Conservation (phyloP, 805 yeast species). For the Peterozyma xylosa region DNA sequence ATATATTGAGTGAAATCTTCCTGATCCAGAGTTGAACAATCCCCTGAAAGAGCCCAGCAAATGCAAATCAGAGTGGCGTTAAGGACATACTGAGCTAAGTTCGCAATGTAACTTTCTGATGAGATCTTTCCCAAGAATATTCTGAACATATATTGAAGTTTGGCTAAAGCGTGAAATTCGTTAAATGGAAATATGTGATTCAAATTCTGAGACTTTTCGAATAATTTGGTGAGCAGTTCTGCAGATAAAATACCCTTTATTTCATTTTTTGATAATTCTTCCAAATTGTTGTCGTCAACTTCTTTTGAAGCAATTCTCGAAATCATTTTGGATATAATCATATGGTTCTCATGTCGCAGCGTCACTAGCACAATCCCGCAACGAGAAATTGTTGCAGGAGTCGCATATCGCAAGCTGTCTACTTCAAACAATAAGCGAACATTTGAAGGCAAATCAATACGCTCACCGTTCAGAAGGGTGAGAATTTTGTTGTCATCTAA, state of each 20-base stretch:
- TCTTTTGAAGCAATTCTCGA: neutral
- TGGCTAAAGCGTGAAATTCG: constrained; percentile 25
- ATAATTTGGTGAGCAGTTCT: constrained; percentile 13
- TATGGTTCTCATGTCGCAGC: constrained; percentile 2
- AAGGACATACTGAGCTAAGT: constrained; percentile 19
- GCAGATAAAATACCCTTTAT: neutral
- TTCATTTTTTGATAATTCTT: neutral
- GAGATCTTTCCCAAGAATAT: constrained; percentile 25
- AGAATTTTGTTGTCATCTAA: constrained; percentile 79
- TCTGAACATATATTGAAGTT: constrained; percentile 32
- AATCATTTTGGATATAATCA: constrained; percentile 11
- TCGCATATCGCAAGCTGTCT: constrained; percentile 54
- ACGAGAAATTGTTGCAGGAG: constrained; percentile 88
- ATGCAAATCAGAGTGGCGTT: constrained; percentile 31
- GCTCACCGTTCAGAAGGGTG: constrained; percentile 87
- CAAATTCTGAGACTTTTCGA: constrained; percentile 18
- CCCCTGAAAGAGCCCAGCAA: constrained; percentile 66
- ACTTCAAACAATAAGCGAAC: constrained; percentile 73
- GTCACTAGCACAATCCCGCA: constrained; percentile 85
- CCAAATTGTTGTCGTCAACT: neutral
- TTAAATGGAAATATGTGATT: constrained; percentile 48
- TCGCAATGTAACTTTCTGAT: constrained; percentile 14
- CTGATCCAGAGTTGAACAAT: constrained; percentile 31
- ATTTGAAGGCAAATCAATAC: constrained; percentile 58
- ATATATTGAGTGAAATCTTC: constrained; percentile 19